A percentile compares a stretch with the other conserved stretches of the same genome.
Conservation (phyloP, 768 basidiomycete genomes). For the Phlebiopsis flavidoalba region DNA sequence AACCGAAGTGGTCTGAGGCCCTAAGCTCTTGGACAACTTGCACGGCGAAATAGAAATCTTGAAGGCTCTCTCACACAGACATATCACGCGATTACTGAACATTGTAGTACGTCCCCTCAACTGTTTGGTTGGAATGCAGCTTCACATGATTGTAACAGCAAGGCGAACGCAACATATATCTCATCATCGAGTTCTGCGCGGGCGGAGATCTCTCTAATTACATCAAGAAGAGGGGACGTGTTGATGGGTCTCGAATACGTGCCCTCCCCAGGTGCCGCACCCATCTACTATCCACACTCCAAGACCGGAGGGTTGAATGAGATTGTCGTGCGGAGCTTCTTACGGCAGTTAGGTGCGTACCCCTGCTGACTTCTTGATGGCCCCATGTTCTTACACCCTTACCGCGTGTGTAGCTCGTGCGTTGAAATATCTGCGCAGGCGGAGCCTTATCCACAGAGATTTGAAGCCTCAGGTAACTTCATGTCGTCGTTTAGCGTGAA, state of each 20-base stretch:
- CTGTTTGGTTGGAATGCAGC: neutral
- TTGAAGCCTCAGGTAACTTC: slow-evolving; percentile 84
- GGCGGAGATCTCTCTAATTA: slow-evolving; percentile 96
- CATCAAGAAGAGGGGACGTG: slow-evolving; percentile 94
- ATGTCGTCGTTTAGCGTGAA: too few relatives aligned
- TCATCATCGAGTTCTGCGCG: slow-evolving; percentile 96
- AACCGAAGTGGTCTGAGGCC: slow-evolving; percentile 79
- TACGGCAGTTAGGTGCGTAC: slow-evolving; percentile 78
- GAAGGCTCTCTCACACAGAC: slow-evolving; percentile 87
- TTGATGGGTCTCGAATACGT: slow-evolving; percentile 84
- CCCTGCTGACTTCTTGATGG: neutral
- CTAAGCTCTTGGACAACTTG: slow-evolving; percentile 95
- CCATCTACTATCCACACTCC: slow-evolving; percentile 89
- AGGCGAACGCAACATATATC: slow-evolving; percentile 77
- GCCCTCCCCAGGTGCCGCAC: slow-evolving; percentile 61
- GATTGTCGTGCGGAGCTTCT: slow-evolving; percentile 85
- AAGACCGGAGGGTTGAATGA: slow-evolving; percentile 86
- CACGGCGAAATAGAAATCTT: slow-evolving; percentile 97
- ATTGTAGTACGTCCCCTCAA: slow-evolving; percentile 62
- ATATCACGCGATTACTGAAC: slow-evolving; percentile 90
- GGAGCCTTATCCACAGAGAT: slow-evolving; percentile 92
- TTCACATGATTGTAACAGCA: slow-evolving; percentile 35
- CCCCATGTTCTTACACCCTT: neutral
- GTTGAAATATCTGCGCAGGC: slow-evolving; percentile 83
- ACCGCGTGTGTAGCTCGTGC: slow-evolving; percentile 65